Conservation (phyloP, 176 grass and related monocot species). For the Eremochloa ophiuroides region DNA sequence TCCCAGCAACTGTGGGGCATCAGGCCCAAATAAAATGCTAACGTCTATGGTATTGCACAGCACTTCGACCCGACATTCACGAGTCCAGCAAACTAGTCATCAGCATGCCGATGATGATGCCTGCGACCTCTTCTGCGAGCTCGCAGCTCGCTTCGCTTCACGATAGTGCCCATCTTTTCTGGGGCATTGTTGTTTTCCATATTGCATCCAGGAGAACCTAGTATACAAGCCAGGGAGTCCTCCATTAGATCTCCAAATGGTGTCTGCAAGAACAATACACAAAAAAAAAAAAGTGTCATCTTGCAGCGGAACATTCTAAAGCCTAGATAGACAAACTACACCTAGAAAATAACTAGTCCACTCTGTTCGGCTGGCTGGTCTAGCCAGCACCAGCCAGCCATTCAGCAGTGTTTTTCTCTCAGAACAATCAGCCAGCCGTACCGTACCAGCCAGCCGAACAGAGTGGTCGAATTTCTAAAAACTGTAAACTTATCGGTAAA, state of each 20-base stretch:
- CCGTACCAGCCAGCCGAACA: too few species aligned
- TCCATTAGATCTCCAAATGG: constrained; percentile 46
- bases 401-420: too few species aligned
- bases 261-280: constrained; percentile 17
- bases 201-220: constrained; percentile 37
- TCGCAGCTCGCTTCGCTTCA: constrained; percentile 35
- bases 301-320: not conserved
- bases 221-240: constrained; percentile 62
- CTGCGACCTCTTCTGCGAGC: constrained; percentile 31
- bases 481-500: constrained; percentile 7
- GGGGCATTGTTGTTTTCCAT: constrained; percentile 36
- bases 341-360: not conserved
- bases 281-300: not conserved
- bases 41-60: not conserved
- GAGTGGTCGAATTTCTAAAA: constrained; percentile 24
- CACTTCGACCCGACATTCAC: not conserved
- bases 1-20: not conserved
- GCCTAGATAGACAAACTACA: not conserved
- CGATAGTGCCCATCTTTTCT: not conserved
- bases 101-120: not conserved
- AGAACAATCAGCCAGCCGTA: too few species aligned
- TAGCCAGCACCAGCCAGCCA: too few species aligned
- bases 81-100: constrained; percentile 3
- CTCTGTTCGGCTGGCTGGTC: too few species aligned
- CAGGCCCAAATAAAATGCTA: not conserved